Evolutionary conservation across 306 rosid species (phyloP).

Genomic region (Medicago ruthenica): DNA sequence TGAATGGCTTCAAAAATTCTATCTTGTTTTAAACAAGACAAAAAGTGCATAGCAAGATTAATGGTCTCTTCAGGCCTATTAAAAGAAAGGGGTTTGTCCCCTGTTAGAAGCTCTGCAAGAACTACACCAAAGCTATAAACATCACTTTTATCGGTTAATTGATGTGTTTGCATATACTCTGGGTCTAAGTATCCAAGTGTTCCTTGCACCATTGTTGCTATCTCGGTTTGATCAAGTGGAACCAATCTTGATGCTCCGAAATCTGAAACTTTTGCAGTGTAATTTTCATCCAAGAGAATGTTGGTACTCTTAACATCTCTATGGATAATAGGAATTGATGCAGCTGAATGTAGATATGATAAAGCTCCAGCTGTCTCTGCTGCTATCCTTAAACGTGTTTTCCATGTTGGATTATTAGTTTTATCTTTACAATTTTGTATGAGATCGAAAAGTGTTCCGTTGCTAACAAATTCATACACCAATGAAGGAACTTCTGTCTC

Average conservation of each 20-base stretch:
- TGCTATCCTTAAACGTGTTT: neutral
- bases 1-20: neutral
- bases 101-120: neutral
- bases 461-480: neutral
- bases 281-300: neutral
- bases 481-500: neutral
- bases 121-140: neutral
- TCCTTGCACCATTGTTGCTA: neutral
- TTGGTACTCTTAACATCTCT: neutral
- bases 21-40: neutral
- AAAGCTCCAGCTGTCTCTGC: neutral
- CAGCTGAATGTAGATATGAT: neutral
- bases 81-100: neutral
- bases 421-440: neutral
- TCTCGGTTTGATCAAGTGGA: neutral
- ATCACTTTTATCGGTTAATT: neutral
- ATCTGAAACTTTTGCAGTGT: neutral
- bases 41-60: neutral
- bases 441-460: neutral
- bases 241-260: neutral
- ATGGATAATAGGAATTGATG: neutral
- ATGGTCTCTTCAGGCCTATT: neutral
- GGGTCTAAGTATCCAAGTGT: neutral
- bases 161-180: neutral
- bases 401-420: neutral